Conservation (phyloP, 1,139 yeast species). For the Kluyveromyces sp. region DNA sequence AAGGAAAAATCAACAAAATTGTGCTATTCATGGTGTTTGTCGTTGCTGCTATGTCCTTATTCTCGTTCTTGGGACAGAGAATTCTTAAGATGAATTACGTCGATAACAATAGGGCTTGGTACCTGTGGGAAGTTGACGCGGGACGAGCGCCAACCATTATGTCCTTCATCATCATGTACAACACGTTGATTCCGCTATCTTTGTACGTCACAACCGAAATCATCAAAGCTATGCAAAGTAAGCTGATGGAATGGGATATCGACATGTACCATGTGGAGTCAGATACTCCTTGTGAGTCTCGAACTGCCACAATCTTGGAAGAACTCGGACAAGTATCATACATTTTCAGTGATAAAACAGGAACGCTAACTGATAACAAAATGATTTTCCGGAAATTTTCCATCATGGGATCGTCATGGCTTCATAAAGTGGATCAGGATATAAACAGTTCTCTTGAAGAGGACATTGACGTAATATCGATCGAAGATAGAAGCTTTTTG, state of each 20-base stretch:
- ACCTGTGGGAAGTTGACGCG: constrained; percentile 61
- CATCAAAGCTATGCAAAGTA: constrained; percentile 78
- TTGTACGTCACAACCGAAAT: constrained; percentile 95
- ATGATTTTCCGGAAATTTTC: constrained; percentile 83
- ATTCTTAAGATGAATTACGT: constrained; percentile 40
- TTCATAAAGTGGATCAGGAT: constrained; percentile 58
- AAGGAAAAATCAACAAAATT: constrained; percentile 70
- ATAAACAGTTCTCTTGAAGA: constrained; percentile 10
- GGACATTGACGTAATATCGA: constrained; percentile 20
- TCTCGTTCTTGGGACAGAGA: constrained; percentile 77
- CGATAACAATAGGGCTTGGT: constrained; percentile 56
- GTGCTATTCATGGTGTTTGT: constrained; percentile 82
- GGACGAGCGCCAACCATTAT: constrained; percentile 88
- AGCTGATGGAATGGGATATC: constrained; percentile 77
- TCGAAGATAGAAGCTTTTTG: constrained; percentile 14
- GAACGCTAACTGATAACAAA: constrained; percentile 85
- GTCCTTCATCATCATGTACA: constrained; percentile 96
- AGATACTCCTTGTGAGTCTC: constrained; percentile 89
- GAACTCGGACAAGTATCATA: constrained; percentile 96
- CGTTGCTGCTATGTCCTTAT: constrained; percentile 66
- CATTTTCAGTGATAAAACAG: constrained; percentile 93
- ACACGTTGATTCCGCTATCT: constrained; percentile 90
- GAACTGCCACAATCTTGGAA: constrained; percentile 91
- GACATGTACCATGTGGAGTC: constrained; percentile 87
- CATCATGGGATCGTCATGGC: constrained; percentile 84